Base-by-base conservation (phyloP, 805 yeast species). In the Metschnikowia kunwiensis region DNA sequence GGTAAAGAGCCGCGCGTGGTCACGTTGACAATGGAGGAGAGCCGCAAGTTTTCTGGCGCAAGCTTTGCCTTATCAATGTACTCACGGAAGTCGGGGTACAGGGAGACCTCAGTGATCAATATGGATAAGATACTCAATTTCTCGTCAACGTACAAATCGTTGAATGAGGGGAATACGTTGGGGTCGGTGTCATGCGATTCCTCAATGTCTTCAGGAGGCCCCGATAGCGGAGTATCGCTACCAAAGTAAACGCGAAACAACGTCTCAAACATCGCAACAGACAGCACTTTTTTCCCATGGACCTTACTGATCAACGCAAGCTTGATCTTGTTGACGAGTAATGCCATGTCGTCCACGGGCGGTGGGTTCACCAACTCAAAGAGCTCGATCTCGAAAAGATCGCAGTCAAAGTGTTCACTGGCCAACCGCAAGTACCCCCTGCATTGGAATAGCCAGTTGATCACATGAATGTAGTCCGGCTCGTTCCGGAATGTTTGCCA, bases 361-460 rank as follows among this genome's bases (percentile, higher is more conserved):
- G 59, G 58, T 13, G 67, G 67, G 30, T 44, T 27, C 13, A 58
- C 57, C 43, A 60, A 49, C 38, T 58, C 49, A 25, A 78, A 60
- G 10, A 80, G 58, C 46, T 80, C 87, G 48, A 78, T 78, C 49
- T 80, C 87, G 42, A 80, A 70, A 13, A 72, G 60, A 40, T 78
- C 81, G 6, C 72, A 70, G 47, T 79, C 82, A 46, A 80, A 75
- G 9, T 65, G 64, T 36, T 78, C 84, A 5, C 65, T 60, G 9
- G 63, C 61, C 36, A 80, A 54, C 46, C 67, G 74, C 23, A 79
- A 54, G 32, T 68, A 65, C 16, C 77, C 78, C 36, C 79, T 70
- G 53, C 74, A 70, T 30, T 69, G 61, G 43, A 68, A 69, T 18
- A 79, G 53, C 86, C 86, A 80, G 54, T 78, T 77, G 9, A 76